Conservation (phyloP, 352 stramenopile genomes). For the Phytopythium boreale region DNA sequence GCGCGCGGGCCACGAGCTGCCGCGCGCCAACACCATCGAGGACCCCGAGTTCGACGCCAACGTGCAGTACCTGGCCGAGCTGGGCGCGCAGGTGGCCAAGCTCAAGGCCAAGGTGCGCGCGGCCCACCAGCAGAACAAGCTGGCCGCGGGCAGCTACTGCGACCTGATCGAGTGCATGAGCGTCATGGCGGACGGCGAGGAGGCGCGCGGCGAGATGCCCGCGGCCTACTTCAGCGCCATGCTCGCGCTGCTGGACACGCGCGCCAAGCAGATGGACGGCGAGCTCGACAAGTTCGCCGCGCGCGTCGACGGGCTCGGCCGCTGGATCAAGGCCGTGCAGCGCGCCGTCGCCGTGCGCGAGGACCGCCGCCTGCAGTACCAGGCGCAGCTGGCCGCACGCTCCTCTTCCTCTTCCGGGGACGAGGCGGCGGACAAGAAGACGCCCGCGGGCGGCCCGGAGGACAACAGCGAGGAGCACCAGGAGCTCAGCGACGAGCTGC, state of each 20-base stretch:
- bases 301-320: constrained; percentile 65
- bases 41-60: constrained; percentile 69
- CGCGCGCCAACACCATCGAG: constrained; percentile 44
- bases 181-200: constrained; percentile 63
- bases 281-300: constrained; percentile 67
- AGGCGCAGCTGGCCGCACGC: constrained; percentile 63
- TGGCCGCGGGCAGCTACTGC: constrained; percentile 73
- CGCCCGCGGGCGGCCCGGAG: constrained; percentile 21
- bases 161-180: constrained; percentile 78
- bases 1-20: constrained; percentile 42
- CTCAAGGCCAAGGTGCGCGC: constrained; percentile 61
- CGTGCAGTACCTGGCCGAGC: constrained; percentile 60
- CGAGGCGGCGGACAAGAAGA: constrained; percentile 13
- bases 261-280: constrained; percentile 66
- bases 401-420: background rate
- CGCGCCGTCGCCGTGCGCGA: constrained; percentile 71
- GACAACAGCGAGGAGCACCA: constrained; percentile 25
- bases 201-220: constrained; percentile 58
- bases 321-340: constrained; percentile 72
- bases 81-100: constrained; percentile 53
- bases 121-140: constrained; percentile 67
- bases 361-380: constrained; percentile 75
- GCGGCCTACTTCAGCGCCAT: constrained; percentile 64
- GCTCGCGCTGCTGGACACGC: constrained; percentile 65
- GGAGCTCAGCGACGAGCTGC: constrained; percentile 41